A percentile compares a stretch with the other conserved stretches of the same genome.
phyloP scores from a whole-genome alignment of 2,329 filamentous ascomycete species.

The Cladosporium velox region DNA sequence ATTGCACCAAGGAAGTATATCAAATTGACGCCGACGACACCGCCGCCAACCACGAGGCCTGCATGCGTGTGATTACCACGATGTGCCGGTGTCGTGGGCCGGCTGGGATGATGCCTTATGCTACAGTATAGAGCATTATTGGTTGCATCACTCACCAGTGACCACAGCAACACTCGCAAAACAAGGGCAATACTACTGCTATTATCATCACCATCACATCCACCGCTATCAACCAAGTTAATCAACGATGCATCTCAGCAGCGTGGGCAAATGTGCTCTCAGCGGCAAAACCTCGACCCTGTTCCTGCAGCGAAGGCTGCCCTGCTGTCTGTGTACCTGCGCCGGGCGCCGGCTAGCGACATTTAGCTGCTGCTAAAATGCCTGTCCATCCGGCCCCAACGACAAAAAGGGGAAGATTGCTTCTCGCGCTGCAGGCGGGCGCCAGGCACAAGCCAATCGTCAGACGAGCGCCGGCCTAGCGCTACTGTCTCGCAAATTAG shows the following conservation, averaged over 20 bases:
- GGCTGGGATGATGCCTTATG: not conserved
- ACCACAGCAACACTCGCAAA: conserved; percentile 8
- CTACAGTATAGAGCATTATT: not conserved
- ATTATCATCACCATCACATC: not conserved
- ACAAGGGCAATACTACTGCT: not conserved
- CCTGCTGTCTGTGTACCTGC: conserved; percentile 19
- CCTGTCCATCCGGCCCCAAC: conserved; percentile 1
- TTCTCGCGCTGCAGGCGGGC: not conserved
- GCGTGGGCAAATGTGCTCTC: not conserved
- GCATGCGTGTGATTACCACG: not conserved
- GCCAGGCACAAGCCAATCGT: conserved; percentile 22
- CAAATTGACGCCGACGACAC: conserved; percentile 6
- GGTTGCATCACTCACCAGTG: not conserved
- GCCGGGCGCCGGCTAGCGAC: conserved; percentile 13
- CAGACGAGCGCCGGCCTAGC: conserved; percentile 16
- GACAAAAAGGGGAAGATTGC: conserved; percentile 19
- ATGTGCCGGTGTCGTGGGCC: not conserved
- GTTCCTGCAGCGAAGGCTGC: conserved; percentile 7
- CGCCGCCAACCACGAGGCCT: not conserved
- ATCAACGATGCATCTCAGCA: not conserved
- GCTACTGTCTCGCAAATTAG: conserved; percentile 22
- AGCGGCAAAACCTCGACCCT: conserved; percentile 15
- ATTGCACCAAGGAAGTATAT: conserved; percentile 3
- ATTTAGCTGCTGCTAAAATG: not conserved
- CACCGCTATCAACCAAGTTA: not conserved